These are phyloP conservation scores for Symbiodinium natans DNA, from an alignment of 73 alveolate genomes.

Conservation along the genomic window DNA sequence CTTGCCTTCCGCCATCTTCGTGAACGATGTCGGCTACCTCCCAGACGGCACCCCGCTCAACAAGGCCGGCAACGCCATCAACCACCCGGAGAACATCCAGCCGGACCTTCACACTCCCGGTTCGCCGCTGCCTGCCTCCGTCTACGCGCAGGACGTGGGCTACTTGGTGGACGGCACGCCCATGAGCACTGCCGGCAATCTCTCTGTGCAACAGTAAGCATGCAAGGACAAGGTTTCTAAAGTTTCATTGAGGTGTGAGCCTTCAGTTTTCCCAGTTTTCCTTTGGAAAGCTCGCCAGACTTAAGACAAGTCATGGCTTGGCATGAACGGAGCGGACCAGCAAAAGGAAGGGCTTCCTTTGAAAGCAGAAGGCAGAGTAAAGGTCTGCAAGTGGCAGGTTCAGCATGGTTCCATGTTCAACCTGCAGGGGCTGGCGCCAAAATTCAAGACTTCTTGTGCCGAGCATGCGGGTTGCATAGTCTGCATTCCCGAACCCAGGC, in stretches of 20 bases:
- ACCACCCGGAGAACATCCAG: background rate
- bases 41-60: background rate
- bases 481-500: background rate
- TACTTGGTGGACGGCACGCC: conserved; percentile 12
- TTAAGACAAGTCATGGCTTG: no score
- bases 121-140: background rate
- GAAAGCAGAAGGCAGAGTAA: no score
- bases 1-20: conserved; percentile 5
- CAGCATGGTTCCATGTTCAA: background rate
- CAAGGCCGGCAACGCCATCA: conserved; percentile 16
- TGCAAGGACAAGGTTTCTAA: no score
- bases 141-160: background rate
- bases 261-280: no score
- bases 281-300: background rate
- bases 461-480: background rate
- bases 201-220: background rate
- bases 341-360: no score
- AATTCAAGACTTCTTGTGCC: background rate
- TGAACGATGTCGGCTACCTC: conserved; percentile 5
- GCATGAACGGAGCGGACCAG: no score
- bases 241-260: no score
- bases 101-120: conserved; percentile 4
- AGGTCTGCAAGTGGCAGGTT: no score
- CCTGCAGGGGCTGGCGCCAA: background rate
- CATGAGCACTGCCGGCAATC: background rate